A percentile compares a stretch with the other conserved stretches of the same genome.
These are phyloP conservation scores for Kingdonia uniflora DNA, from an alignment of 164 flowering plant species.

Conservation along the genomic window DNA sequence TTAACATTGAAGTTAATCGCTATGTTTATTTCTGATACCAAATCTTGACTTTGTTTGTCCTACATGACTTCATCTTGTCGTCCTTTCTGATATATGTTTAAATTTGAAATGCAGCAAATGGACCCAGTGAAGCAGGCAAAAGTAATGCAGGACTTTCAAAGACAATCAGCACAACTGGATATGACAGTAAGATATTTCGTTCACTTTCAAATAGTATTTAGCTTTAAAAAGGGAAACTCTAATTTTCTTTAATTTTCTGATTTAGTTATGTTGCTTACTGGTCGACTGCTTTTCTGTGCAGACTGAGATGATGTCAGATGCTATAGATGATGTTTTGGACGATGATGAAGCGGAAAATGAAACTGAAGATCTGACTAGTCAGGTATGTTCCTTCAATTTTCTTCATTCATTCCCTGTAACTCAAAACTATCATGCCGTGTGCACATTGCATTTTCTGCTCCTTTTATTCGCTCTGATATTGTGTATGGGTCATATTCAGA, in stretches of 20 bases:
- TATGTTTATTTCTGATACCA: background rate
- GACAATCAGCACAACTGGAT: conserved; percentile 81
- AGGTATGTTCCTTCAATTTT: conserved; percentile 30
- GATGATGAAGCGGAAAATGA: conserved; percentile 96
- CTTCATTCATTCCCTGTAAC: background rate
- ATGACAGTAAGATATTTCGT: conserved; percentile 66
- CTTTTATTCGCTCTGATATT: no score
- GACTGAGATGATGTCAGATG: conserved; percentile 98
- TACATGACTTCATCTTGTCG: background rate
- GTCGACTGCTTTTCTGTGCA: conserved; percentile 20
- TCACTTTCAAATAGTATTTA: no score
- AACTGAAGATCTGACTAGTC: conserved; percentile 90
- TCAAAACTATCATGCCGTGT: no score
- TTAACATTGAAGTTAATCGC: no score
- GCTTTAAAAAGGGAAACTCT: no score
- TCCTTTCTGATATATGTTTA: conserved; percentile 1
- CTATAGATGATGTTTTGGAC: conserved; percentile 89
- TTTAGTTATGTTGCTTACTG: conserved; percentile 1
- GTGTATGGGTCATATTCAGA: no score
- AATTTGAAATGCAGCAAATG: conserved; percentile 51
- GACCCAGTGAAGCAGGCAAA: conserved; percentile 70
- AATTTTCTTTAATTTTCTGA: no score
- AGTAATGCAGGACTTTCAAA: conserved; percentile 76
- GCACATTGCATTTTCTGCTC: no score
- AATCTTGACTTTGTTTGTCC: background rate